phyloP scores from a whole-genome alignment of 768 basidiomycete species.

The Naganishia friedmannii region DNA sequence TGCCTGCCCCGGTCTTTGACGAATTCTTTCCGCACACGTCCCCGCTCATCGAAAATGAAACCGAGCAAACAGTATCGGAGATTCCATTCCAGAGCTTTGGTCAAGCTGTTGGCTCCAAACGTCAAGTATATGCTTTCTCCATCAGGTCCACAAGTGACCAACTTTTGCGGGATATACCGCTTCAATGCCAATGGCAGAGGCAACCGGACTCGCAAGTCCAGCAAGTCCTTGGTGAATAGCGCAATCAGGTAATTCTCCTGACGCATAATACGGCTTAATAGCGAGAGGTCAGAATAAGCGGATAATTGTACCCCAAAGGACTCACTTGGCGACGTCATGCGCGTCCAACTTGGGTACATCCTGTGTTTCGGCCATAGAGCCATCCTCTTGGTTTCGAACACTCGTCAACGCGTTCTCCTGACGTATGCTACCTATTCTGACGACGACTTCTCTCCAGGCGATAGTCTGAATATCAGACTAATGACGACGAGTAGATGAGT shows the following conservation, averaged over 20 bases:
- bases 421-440: conserved; percentile 80
- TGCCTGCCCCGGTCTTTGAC: conserved; percentile 76
- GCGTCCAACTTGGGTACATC: conserved; percentile 75
- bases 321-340: conserved; percentile 85
- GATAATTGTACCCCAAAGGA: neutral
- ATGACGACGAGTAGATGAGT: neutral
- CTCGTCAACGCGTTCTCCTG: conserved; percentile 88
- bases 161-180: conserved; percentile 37
- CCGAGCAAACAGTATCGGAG: conserved; percentile 91
- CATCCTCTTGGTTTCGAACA: conserved; percentile 57
- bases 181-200: conserved; percentile 54
- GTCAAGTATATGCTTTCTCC: conserved; percentile 57
- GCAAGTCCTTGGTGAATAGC: conserved; percentile 90
- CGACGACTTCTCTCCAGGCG: conserved; percentile 91
- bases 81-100: conserved; percentile 95
- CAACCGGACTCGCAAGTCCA: conserved; percentile 80
- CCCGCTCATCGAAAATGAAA: conserved; percentile 86
- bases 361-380: conserved; percentile 61
- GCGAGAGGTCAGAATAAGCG: neutral
- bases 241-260: conserved; percentile 99
- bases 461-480: conserved; percentile 97
- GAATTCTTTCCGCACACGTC: conserved; percentile 85
- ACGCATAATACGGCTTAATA: conserved; percentile 72
- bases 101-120: conserved; percentile 67
- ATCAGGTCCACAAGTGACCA: conserved; percentile 50